These are phyloP conservation scores for Scutellaria barbata DNA, from an alignment of 257 asterid species.

Conservation along the genomic window DNA sequence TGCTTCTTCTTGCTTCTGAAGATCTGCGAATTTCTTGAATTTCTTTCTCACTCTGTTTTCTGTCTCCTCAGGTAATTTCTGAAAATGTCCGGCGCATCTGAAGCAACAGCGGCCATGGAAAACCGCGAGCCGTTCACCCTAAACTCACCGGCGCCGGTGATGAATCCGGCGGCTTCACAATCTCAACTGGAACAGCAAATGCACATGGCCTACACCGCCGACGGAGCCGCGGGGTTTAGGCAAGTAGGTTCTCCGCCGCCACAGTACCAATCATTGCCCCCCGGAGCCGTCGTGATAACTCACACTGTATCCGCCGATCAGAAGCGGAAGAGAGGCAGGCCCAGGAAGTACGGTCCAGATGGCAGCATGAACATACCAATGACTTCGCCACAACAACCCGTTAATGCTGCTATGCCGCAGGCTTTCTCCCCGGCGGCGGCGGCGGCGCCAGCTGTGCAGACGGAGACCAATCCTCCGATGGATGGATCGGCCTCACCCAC, in stretches of 20 bases:
- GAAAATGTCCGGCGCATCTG: slow-evolving; percentile 47
- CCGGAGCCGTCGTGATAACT: slow-evolving; percentile 22
- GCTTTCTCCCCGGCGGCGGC: slow-evolving; percentile 38
- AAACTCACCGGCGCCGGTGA: slow-evolving; percentile 28
- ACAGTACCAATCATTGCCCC: slow-evolving; percentile 33
- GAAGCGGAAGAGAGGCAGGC: slow-evolving; percentile 61
- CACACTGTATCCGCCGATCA: slow-evolving; percentile 37
- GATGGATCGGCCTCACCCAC: slow-evolving; percentile 45
- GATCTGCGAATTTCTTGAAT: slow-evolving; percentile 35
- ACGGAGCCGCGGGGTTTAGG: slow-evolving; percentile 27
- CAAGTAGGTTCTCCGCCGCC: slow-evolving; percentile 39
- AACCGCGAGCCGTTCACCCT: slow-evolving; percentile 39
- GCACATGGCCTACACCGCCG: slow-evolving; percentile 37
- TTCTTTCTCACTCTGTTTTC: neutral
- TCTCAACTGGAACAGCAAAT: slow-evolving; percentile 44
- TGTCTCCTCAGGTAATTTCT: slow-evolving; percentile 30
- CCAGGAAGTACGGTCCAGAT: slow-evolving; percentile 55
- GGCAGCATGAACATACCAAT: slow-evolving; percentile 40
- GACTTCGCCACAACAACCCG: slow-evolving; percentile 9
- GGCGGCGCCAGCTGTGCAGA: slow-evolving; percentile 19
- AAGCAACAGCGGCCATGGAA: slow-evolving; percentile 38
- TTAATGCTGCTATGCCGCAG: neutral
- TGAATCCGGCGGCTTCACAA: slow-evolving; percentile 35
- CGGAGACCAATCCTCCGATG: slow-evolving; percentile 31
- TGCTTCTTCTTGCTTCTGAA: slow-evolving; percentile 29